Evolutionary conservation across 2,329 filamentous ascomycete species (phyloP), one percentile per base, ranked within the genome.

Genomic region (Xylariaceae sp.): DNA sequence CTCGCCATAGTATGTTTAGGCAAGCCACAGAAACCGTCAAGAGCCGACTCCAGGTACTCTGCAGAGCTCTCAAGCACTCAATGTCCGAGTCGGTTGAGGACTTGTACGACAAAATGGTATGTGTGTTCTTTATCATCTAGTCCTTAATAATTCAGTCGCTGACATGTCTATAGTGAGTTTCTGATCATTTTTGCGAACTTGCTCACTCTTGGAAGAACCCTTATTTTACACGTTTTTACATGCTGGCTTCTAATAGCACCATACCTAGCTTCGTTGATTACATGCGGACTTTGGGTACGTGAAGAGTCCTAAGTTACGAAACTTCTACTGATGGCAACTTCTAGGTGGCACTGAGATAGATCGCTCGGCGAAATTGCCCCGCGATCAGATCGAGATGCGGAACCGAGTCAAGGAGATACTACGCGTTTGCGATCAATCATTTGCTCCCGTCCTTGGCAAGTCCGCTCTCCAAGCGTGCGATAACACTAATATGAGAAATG

Each of bases 1-100:
- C 59, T 4, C 68, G 71, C 2, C 48, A 64, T 10, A 54, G 48
- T 1, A 82, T 82, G 77, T 82, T 82, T 55, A 49, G 55, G 2
- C 51, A 66, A 4, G 73, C 74, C 0, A 68, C 67, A 0, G 45
- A 68, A 1, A 61, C 62, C 3, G 73, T 79, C 7, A 64, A 64
- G 37, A 40, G 48, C 0, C 61, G 63, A 10, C 63, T 82, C 1
- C 49, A 64, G 0, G 29, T 42, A 2, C 71, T 79, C 62, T 56
- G 55, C 34, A 37, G 25, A 8, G 19, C 25, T 14, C 42, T 60
- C 2, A 43, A 20, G 37, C 33, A 25, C 43, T 36, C 42, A 16
- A 53, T 61, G 22, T 16, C 6, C 3, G 38, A 52, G 7, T 23
- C 37, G 12, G 37, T 52, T 10, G 43, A 48, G 16, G 43, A 32